Percentiles rank a stretch among this genome's conserved stretches.
phyloP scores from a whole-genome alignment of 2,329 filamentous ascomycete species.

The Penicillium rolfsii region DNA sequence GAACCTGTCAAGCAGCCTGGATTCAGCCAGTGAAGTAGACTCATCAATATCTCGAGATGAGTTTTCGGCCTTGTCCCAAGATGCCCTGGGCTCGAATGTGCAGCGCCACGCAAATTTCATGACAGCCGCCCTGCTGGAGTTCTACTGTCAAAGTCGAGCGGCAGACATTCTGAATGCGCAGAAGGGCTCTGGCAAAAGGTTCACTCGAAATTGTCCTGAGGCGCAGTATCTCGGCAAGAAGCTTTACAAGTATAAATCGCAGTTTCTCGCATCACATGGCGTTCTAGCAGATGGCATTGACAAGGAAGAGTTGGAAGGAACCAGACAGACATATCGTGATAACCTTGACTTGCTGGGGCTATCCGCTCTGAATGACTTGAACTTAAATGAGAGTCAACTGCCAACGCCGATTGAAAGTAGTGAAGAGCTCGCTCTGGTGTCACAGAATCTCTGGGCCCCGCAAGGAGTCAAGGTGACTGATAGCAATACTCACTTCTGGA shows the following conservation, averaged over 20 bases:
- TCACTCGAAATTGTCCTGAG: slow-evolving; percentile 48
- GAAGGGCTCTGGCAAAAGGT: slow-evolving; percentile 37
- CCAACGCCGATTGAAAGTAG: slow-evolving; percentile 27
- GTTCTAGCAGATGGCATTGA: slow-evolving; percentile 45
- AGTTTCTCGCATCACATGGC: slow-evolving; percentile 47
- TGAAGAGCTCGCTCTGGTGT: slow-evolving; percentile 28
- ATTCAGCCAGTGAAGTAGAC: slow-evolving; percentile 18
- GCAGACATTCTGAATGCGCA: slow-evolving; percentile 50
- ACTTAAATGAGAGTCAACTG: slow-evolving; percentile 28
- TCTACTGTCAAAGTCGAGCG: slow-evolving; percentile 50
- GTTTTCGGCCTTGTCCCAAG: slow-evolving; percentile 24
- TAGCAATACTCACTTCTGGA: slow-evolving; percentile 18
- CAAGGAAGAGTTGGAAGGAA: slow-evolving; percentile 41
- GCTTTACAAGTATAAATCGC: slow-evolving; percentile 48
- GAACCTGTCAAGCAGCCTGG: slow-evolving; percentile 1
- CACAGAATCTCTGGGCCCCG: slow-evolving; percentile 18
- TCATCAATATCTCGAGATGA: slow-evolving; percentile 26
- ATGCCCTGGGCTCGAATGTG: slow-evolving; percentile 36
- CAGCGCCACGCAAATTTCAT: slow-evolving; percentile 47
- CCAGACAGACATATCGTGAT: slow-evolving; percentile 48
- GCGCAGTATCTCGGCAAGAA: slow-evolving; percentile 47
- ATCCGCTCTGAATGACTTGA: slow-evolving; percentile 42
- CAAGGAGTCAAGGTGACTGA: slow-evolving; percentile 24
- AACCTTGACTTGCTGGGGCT: slow-evolving; percentile 48
- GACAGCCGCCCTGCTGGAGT: slow-evolving; percentile 50